These are phyloP conservation scores for Cyclanthera cordifolia DNA, from an alignment of 306 rosid species.

Conservation along the genomic window DNA sequence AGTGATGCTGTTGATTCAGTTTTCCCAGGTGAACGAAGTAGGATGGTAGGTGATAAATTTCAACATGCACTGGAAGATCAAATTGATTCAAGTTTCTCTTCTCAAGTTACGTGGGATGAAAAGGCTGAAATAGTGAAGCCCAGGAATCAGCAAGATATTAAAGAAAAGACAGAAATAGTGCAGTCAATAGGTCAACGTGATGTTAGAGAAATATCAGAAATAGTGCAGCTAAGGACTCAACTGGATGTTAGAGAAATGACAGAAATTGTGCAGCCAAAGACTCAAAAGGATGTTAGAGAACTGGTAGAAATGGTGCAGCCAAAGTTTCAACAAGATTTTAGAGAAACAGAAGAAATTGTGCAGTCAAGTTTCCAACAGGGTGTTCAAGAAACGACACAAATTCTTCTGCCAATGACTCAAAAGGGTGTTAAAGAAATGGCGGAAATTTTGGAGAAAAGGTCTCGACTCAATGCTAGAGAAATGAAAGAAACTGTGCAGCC, in stretches of 20 bases:
- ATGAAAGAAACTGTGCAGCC: conserved; percentile 35
- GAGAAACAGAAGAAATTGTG: neutral
- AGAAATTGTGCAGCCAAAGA: conserved; percentile 35
- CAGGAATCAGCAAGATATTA: conserved; percentile 3
- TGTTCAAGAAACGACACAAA: neutral
- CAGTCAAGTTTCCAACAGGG: neutral
- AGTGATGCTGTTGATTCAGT: conserved; percentile 29
- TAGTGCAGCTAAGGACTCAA: conserved; percentile 40
- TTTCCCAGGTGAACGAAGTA: conserved; percentile 23
- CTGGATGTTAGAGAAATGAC: conserved; percentile 28
- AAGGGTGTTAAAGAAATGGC: neutral
- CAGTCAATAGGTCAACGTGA: conserved; percentile 34
- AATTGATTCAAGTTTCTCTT: conserved; percentile 38
- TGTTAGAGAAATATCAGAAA: conserved; percentile 23
- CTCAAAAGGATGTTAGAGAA: neutral
- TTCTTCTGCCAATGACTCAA: neutral
- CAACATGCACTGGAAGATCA: conserved; percentile 39
- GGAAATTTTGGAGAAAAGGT: neutral
- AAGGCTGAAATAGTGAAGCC: conserved; percentile 52
- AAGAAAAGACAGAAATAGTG: conserved; percentile 22
- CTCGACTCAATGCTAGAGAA: neutral
- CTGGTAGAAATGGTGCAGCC: neutral
- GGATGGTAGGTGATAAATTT: conserved; percentile 37
- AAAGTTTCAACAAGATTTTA: neutral
- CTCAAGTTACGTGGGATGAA: conserved; percentile 83